Percentiles rank a stretch among this genome's conserved stretches.
phyloP scores from a whole-genome alignment of 106 monocot species.

The Acorus calamus region DNA sequence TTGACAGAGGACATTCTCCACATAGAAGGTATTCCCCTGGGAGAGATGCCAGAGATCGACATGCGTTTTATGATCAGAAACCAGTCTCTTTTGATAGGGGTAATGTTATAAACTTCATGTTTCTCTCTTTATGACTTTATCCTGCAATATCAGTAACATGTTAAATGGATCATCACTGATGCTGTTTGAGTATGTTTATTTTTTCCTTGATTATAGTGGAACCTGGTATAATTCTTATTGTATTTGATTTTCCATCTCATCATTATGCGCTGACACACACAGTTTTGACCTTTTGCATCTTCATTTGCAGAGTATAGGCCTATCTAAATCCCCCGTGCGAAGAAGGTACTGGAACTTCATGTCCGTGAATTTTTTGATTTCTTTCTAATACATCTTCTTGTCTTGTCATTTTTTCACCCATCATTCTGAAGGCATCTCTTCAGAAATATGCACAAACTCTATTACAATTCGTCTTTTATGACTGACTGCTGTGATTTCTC shows the following conservation, averaged over 20 bases:
- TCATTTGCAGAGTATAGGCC: slow-evolving; percentile 47
- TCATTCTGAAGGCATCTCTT: no score
- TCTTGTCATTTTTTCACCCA: no score
- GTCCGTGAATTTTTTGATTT: not conserved
- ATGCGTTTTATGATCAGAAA: slow-evolving; percentile 36
- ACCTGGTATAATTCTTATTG: not conserved
- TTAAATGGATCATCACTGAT: not conserved
- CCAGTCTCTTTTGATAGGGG: slow-evolving; percentile 45
- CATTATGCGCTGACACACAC: not conserved
- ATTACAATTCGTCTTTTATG: no score
- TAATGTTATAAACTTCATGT: slow-evolving; percentile 14
- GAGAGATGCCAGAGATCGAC: slow-evolving; percentile 51
- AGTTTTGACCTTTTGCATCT: slow-evolving; percentile 1
- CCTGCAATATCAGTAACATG: not conserved
- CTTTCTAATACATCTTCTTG: no score
- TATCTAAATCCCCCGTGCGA: slow-evolving; percentile 51
- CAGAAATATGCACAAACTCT: no score
- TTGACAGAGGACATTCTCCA: slow-evolving; percentile 74
- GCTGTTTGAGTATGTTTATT: not conserved
- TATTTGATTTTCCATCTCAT: not conserved
- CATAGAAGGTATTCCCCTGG: slow-evolving; percentile 59
- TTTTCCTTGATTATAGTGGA: no score
- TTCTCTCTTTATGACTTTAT: not conserved
- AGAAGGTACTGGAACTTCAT: slow-evolving; percentile 28
- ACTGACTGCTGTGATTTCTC: no score